Base-by-base conservation (phyloP, 768 basidiomycete genomes). In the Suillus discolor region DNA sequence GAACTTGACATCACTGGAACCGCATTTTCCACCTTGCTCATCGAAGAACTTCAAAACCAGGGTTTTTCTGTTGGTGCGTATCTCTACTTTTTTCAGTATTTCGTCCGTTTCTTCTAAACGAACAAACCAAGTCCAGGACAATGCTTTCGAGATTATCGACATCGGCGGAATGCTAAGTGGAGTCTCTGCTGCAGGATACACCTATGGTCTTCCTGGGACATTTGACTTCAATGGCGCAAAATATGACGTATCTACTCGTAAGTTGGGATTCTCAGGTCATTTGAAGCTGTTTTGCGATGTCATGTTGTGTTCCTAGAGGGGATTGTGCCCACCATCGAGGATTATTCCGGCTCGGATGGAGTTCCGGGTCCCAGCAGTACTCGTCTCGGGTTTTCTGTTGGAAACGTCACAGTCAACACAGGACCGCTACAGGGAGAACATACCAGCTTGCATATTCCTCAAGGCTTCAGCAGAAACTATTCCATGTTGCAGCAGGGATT, bases 141-240 rank as follows among this genome's bases (percentile, higher is more conserved):
- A 71, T n/a, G 62, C 70, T 3, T 67, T 68, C 1, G 60, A 65
- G 34, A 65, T 71, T 13, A 41, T 66, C 23, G 62, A 66, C 13
- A 11, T 71, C 12, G 60, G 63, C 1, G 70, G 70, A 3, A 18
- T 66, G 4, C 13, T 71, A 54, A 69, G 70, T 8, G 71, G 71
- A 6, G 63, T 71, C 15, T 45, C 66, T 38, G 62, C 70, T 3
- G 66, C 70, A 5, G 16, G 67, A 4, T 65, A 57, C 28, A 67
- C 45, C 47, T 62, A 63, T 8, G 66, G 66, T n/a, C 11, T 60
- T 5, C 36, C 63, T 2, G 71, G 68, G 4, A 61, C 67, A 31
- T 49, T 65, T 11, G 39, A 63, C 13, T 71, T 71, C 41, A 71
- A 71, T 31, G 66, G 66, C 16, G 70, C n/a, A 42, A 44, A 63